A percentile compares a stretch with the other conserved stretches of the same genome.
These are phyloP conservation scores for Umbelopsis sp. DNA, from an alignment of 371 early-diverging fungal genomes.

Conservation along the genomic window DNA sequence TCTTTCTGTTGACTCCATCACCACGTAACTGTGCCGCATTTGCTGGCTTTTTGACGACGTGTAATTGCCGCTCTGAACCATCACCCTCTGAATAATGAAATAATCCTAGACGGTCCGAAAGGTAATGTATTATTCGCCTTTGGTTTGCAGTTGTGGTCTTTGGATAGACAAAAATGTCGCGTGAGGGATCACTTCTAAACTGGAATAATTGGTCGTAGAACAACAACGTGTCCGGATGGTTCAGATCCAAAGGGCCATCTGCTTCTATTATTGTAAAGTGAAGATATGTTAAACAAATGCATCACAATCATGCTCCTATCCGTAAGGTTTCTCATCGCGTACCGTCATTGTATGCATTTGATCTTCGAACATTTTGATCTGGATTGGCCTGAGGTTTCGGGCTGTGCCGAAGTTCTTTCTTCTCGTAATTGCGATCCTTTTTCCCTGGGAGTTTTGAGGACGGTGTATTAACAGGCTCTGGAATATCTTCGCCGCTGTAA, in stretches of 20 bases:
- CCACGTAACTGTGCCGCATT: slow-evolving; percentile 27
- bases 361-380: background rate
- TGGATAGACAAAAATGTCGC: slow-evolving; percentile 63
- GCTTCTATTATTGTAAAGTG: background rate
- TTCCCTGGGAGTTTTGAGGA: background rate
- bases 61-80: slow-evolving; percentile 45
- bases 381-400: slow-evolving; percentile 8
- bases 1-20: slow-evolving; percentile 2
- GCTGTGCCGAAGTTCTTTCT: slow-evolving; percentile 16
- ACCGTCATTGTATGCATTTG: background rate
- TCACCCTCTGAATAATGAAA: slow-evolving; percentile 60
- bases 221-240: slow-evolving; percentile 68
- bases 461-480: slow-evolving; percentile 25
- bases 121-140: slow-evolving; percentile 58
- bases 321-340: background rate
- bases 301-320: background rate
- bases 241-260: slow-evolving; percentile 62
- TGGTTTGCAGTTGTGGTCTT: slow-evolving; percentile 52
- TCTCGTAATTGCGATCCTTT: slow-evolving; percentile 6
- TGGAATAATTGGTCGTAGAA: slow-evolving; percentile 70
- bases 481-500: slow-evolving; percentile 35
- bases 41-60: slow-evolving; percentile 40
- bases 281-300: background rate
- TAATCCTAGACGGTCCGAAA: slow-evolving; percentile 60
- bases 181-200: slow-evolving; percentile 68